Evolutionary conservation across 2,329 filamentous ascomycete species (phyloP), one percentile per base, ranked within the genome.

Genomic region (Neoarthrinium moseri): DNA sequence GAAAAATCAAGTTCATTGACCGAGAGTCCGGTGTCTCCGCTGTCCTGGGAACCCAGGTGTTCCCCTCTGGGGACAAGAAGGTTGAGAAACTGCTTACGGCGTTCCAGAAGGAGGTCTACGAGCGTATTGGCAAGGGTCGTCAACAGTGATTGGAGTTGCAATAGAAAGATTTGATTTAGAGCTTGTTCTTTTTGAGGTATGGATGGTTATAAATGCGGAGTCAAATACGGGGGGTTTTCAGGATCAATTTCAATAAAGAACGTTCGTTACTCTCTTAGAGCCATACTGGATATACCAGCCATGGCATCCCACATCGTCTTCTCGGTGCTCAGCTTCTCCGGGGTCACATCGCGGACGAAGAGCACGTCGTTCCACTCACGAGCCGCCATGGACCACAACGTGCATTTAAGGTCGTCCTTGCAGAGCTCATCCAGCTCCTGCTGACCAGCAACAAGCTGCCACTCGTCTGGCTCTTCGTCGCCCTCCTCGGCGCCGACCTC

Each of bases 1-100:
- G n/a, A n/a, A n/a, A n/a, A n/a, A n/a, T n/a, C n/a, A n/a, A 37
- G 38, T 30, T 41, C 24, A 20, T 41, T 12, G 38, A 41, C 17
- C 10, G 38, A 18, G 38, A 41, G 18, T 18, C 38, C 1, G 38
- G 38, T 10, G 23, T 41, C n/a, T 29, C 12, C 20, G 38, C 23
- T 20, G 38, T 29, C 26, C 30, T 27, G 12, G 38, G 38, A 11
- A 41, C 38, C n/a, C 38, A 41, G 26, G 22, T 41, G 4, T 29
- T 23, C 23, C 38, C 38, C 5, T 7, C 38, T 8, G 38, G 38
- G 7, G 38, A 41, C 13, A 5, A 26, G 13, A 41, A 41, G 38
- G 18, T 41, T 24, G 30, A 20, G 6, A 27, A 27, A 10, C n/a
- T 41, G 23, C 8, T 15, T 12, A 4, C 13, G n/a, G 26, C 23